Conservation (phyloP, 768 basidiomycete species). For the Mycena alexandri region DNA sequence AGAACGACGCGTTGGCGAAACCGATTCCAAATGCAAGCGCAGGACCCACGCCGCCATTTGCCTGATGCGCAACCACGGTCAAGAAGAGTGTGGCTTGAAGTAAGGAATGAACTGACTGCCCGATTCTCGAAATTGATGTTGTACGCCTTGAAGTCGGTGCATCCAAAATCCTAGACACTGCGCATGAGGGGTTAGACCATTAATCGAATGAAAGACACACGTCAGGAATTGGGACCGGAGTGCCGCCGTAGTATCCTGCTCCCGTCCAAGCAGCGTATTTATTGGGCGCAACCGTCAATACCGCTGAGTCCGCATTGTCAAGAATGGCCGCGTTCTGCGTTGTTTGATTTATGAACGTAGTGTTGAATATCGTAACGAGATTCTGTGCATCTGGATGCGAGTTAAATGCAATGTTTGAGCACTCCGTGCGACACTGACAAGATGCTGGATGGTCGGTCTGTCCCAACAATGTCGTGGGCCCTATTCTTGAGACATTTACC, state of each 20-base stretch:
- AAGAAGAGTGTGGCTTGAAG: too few relatives aligned
- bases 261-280: constrained; percentile 58
- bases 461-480: constrained; percentile 46
- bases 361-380: constrained; percentile 38
- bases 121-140: constrained; percentile 64
- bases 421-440: constrained; percentile 6
- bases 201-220: not conserved
- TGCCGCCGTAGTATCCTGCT: constrained; percentile 52
- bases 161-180: constrained; percentile 49
- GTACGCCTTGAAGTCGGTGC: constrained; percentile 58
- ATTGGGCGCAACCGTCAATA: constrained; percentile 56
- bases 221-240: constrained; percentile 47
- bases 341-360: constrained; percentile 52
- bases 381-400: constrained; percentile 26
- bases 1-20: constrained; percentile 62
- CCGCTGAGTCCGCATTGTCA: constrained; percentile 59
- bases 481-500: constrained; percentile 48
- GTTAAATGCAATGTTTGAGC: not conserved
- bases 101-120: constrained; percentile 39
- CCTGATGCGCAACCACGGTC: constrained; percentile 1
- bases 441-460: constrained; percentile 31
- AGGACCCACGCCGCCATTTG: constrained; percentile 54
- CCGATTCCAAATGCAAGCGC: constrained; percentile 58
- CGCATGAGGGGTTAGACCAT: not conserved
- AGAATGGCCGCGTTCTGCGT: constrained; percentile 37